Conservation (phyloP, 2,329 filamentous ascomycete genomes). For the Chalaropsis thielavioides region DNA sequence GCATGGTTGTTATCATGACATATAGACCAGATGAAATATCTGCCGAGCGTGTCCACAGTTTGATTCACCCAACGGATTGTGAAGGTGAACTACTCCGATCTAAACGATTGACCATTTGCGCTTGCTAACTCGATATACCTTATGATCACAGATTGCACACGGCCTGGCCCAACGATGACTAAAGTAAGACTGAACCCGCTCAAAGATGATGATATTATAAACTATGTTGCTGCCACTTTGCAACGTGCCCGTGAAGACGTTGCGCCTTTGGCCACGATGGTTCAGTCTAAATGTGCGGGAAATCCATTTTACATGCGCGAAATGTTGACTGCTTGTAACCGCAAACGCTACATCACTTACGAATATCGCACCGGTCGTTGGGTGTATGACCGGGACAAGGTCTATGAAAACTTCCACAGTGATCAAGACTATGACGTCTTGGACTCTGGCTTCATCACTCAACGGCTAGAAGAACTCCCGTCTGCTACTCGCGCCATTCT, state of each 20-base stretch:
- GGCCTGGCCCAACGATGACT: conserved; percentile 43
- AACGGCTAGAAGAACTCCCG: conserved; percentile 63
- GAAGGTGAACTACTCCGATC: conserved; percentile 30
- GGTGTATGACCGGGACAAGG: conserved; percentile 71
- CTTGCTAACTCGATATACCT: background rate
- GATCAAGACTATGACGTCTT: conserved; percentile 66
- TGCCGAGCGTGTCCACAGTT: conserved; percentile 37
- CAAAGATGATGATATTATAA: conserved; percentile 61
- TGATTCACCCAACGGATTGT: conserved; percentile 39
- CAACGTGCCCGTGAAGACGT: conserved; percentile 59
- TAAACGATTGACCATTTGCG: background rate
- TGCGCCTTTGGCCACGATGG: conserved; percentile 62
- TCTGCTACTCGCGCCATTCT: conserved; percentile 61
- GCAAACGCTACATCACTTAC: conserved; percentile 81
- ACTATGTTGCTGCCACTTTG: conserved; percentile 71
- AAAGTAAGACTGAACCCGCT: conserved; percentile 60
- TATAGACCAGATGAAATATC: conserved; percentile 53
- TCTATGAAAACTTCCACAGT: conserved; percentile 73
- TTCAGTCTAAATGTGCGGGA: conserved; percentile 76
- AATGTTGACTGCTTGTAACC: conserved; percentile 75
- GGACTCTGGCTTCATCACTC: conserved; percentile 68
- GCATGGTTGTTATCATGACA: conserved; percentile 69
- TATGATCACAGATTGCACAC: conserved; percentile 28
- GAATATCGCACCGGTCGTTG: conserved; percentile 71
- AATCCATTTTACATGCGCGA: conserved; percentile 87